These are phyloP conservation scores for Coemansia sp. DNA, from an alignment of 192 early-diverging fungal genomes.

Conservation along the genomic window DNA sequence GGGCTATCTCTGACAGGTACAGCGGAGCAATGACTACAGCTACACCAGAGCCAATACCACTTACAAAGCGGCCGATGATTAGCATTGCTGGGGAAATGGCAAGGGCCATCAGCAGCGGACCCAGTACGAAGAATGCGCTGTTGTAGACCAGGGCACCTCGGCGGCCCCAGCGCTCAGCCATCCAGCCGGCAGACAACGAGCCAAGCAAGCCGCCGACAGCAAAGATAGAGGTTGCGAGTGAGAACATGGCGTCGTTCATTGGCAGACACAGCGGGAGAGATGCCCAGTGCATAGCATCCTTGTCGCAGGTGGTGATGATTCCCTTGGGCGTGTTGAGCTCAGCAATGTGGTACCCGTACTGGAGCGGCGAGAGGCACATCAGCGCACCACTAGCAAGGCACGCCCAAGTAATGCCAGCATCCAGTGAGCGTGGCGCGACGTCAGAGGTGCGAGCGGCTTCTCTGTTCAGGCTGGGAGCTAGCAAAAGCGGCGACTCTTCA, in stretches of 20 bases:
- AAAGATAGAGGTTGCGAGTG: slow-evolving; percentile 46
- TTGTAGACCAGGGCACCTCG: slow-evolving; percentile 66
- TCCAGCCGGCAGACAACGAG: slow-evolving; percentile 67
- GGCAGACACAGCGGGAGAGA: slow-evolving; percentile 67
- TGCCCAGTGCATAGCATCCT: slow-evolving; percentile 16
- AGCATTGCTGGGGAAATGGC: slow-evolving; percentile 57
- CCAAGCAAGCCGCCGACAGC: slow-evolving; percentile 62
- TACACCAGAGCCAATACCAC: slow-evolving; percentile 76
- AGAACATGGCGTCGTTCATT: slow-evolving; percentile 68
- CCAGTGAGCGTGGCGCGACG: slow-evolving; percentile 22
- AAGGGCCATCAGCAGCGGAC: slow-evolving; percentile 69
- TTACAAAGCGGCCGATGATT: slow-evolving; percentile 70
- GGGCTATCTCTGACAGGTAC: slow-evolving; percentile 82
- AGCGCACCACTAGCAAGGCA: slow-evolving; percentile 37
- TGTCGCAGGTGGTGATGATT: slow-evolving; percentile 47
- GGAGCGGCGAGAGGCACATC: slow-evolving; percentile 49
- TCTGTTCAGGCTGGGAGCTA: background rate
- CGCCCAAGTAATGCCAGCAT: slow-evolving; percentile 41
- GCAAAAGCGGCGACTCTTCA: slow-evolving; percentile 48
- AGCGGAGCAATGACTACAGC: slow-evolving; percentile 77
- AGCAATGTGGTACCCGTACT: slow-evolving; percentile 57
- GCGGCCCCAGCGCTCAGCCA: slow-evolving; percentile 74
- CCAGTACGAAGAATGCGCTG: slow-evolving; percentile 63
- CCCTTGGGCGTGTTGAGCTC: slow-evolving; percentile 57
- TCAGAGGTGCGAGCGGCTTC: background rate